Base-by-base conservation (phyloP, 805 yeast species). In the Tetrapisispora fleetii region DNA sequence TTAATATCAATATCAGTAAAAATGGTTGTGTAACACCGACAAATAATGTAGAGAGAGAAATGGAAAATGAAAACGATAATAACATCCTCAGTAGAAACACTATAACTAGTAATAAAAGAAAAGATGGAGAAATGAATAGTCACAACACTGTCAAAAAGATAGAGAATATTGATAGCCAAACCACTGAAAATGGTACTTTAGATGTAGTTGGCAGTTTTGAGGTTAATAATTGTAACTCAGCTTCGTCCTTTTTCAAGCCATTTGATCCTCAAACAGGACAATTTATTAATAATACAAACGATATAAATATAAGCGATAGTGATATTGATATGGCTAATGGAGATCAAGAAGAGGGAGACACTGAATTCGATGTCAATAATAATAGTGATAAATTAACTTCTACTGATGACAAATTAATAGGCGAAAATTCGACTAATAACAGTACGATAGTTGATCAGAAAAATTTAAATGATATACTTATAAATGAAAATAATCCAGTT, bases 241-340 rank as follows among this genome's bases (percentile, higher is more conserved):
- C 37, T 28, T 40, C 38, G 8, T 49, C 49, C 6, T 35, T 64
- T 10, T 64, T 64, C 49, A 64, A 64, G 50, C 64, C 59, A 35
- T 64, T 64, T 40, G 65, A 64, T 48, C 50, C 58, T 3, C 57
- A 55, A 46, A 63, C 67, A 3, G 67, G 67, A 7, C 63, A 59
- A 35, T 64, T 64, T 50, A 38, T 62, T 43, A 49, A 56, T 21
- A 32, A 40, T 21, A 40, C 32, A 24, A 24, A 46, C 22, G 21
- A 41, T 28, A 22, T 27, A 13, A 40, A 37, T 18, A 13, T 17
- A 14, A 28, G 24, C 17, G 39, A 36, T n/a, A 47, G n/a, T 36
- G 42, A 37, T 27, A 19, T 21, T 19, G 43, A 33, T 24, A 35
- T 32, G 40, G 33, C 11, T 17, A 28, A 40, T 28, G 22, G 17